Conservation (phyloP, 2,329 filamentous ascomycete species). For the Dactylonectria estremocensis region DNA sequence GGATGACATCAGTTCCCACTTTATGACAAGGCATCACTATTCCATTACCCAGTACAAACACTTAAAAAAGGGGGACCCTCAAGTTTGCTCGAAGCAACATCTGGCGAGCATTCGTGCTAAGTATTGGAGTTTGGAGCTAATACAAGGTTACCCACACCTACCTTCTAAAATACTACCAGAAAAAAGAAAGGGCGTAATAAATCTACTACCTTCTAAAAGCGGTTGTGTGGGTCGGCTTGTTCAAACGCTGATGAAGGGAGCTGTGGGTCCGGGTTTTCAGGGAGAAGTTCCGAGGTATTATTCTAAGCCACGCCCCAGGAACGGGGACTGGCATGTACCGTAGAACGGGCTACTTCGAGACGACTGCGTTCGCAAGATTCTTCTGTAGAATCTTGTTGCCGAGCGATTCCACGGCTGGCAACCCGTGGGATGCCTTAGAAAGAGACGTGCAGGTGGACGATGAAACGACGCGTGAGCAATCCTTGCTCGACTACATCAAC, state of each 20-base stretch:
- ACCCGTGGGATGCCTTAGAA: too few species aligned
- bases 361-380: too few species aligned
- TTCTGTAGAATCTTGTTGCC: too few species aligned
- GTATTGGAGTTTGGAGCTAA: slow-evolving; percentile 1
- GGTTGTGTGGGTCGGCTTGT: background rate
- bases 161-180: too few species aligned
- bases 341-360: too few species aligned
- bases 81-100: background rate
- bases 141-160: slow-evolving; percentile 1
- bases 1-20: background rate
- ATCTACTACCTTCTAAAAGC: slow-evolving; percentile 8
- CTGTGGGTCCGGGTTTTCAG: background rate
- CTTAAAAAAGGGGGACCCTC: background rate
- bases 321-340: too few species aligned
- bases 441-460: too few species aligned
- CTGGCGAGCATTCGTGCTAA: background rate
- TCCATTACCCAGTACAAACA: background rate
- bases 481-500: too few species aligned
- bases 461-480: too few species aligned
- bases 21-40: background rate
- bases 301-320: too few species aligned
- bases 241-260: background rate
- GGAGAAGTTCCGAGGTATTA: background rate
- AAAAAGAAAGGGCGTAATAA: too few species aligned
- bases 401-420: too few species aligned